These are phyloP conservation scores for Xerocomus amazonicus DNA, from an alignment of 1,284 basidiomycete genomes.

Conservation along the genomic window DNA sequence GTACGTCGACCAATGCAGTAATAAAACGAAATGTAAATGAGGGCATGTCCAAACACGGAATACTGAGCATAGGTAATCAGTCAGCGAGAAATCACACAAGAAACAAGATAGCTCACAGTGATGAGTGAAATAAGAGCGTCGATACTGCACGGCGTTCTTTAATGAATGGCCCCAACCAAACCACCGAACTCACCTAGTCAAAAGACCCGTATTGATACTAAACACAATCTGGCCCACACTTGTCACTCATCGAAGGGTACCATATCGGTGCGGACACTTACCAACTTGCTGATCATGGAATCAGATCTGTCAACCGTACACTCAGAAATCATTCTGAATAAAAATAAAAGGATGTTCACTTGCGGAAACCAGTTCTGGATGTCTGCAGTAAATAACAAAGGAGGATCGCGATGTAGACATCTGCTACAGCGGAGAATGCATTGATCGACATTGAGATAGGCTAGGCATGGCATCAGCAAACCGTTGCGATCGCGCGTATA, in stretches of 20 bases:
- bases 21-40: slow-evolving; percentile 50
- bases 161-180: slow-evolving; percentile 3
- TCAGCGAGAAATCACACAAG: background rate
- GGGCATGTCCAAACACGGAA: slow-evolving; percentile 35
- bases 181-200: slow-evolving; percentile 30
- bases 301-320: slow-evolving; percentile 36
- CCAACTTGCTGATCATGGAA: slow-evolving; percentile 44
- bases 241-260: background rate
- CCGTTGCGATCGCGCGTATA: too few relatives aligned
- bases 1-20: slow-evolving; percentile 47
- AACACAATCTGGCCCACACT: slow-evolving; percentile 40
- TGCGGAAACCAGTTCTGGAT: slow-evolving; percentile 54
- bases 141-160: slow-evolving; percentile 18
- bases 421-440: slow-evolving; percentile 50
- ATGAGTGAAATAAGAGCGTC: slow-evolving; percentile 44
- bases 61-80: slow-evolving; percentile 27
- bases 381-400: slow-evolving; percentile 50
- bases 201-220: slow-evolving; percentile 46
- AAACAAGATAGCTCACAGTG: slow-evolving; percentile 29
- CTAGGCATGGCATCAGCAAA: slow-evolving; percentile 12
- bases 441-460: slow-evolving; percentile 52
- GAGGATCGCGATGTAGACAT: slow-evolving; percentile 50
- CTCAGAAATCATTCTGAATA: background rate
- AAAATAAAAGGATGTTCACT: slow-evolving; percentile 26
- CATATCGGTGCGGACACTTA: slow-evolving; percentile 15